Conservation (phyloP, 1,139 yeast genomes). For the Taphrina communis region DNA sequence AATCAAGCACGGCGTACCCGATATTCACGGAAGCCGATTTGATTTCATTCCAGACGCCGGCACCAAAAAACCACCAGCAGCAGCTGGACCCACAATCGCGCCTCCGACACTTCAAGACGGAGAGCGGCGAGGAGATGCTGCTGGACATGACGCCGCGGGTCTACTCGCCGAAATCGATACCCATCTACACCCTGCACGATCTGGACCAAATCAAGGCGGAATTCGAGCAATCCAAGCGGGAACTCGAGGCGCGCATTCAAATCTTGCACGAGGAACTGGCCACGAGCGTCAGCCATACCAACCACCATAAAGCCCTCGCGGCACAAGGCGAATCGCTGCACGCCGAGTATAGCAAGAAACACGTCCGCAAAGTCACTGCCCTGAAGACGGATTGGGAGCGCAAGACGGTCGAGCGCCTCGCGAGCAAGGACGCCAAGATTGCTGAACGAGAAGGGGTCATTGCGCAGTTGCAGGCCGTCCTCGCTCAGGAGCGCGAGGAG, state of each 20-base stretch:
- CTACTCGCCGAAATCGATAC: slow-evolving; percentile 35
- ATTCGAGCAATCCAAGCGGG: slow-evolving; percentile 15
- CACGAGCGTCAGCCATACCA: slow-evolving; percentile 26
- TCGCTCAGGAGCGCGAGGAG: slow-evolving; percentile 33
- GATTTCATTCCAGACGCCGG: slow-evolving; percentile 37
- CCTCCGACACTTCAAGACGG: slow-evolving; percentile 22
- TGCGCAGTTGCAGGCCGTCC: slow-evolving; percentile 7
- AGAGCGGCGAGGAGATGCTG: slow-evolving; percentile 36
- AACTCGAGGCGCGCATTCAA: slow-evolving; percentile 23
- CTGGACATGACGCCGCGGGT: slow-evolving; percentile 39
- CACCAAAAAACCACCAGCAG: slow-evolving; percentile 4
- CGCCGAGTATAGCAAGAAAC: slow-evolving; percentile 40
- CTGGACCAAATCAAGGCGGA: slow-evolving; percentile 35
- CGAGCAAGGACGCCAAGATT: slow-evolving; percentile 29
- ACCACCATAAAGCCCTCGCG: slow-evolving; percentile 33
- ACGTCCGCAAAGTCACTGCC: slow-evolving; percentile 41
- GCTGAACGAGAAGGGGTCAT: slow-evolving; percentile 21
- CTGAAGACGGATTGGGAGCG: slow-evolving; percentile 41
- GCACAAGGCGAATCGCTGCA: slow-evolving; percentile 40
- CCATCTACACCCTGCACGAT: slow-evolving; percentile 34
- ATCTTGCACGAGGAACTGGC: slow-evolving; percentile 26
- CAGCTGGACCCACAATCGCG: slow-evolving; percentile 9
- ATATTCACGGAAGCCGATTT: slow-evolving; percentile 25
- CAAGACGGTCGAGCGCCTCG: slow-evolving; percentile 29
- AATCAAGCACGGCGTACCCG: background rate